Evolutionary conservation across 805 yeast species (phyloP).

Genomic region (Cyberlindnera sargentensis): DNA sequence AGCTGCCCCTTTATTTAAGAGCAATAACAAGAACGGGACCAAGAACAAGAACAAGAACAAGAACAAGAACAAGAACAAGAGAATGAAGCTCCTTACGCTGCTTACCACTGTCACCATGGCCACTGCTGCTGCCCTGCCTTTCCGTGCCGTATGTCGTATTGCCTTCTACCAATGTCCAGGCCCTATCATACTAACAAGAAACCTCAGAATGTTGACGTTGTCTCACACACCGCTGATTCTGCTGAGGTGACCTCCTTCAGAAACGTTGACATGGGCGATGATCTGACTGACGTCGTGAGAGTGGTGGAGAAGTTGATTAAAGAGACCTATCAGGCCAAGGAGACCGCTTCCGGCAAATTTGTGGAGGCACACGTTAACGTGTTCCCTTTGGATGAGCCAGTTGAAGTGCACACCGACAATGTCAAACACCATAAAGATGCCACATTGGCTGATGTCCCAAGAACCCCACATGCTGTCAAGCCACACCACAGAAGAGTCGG

Average conservation of each 20-base stretch:
- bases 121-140: slow-evolving; percentile 16
- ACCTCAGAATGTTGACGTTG: slow-evolving; percentile 13
- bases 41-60: not conserved
- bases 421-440: too few species aligned
- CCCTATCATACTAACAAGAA: not conserved
- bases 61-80: not conserved
- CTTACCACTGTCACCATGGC: slow-evolving; percentile 8
- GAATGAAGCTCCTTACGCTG: slow-evolving; percentile 18
- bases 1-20: not conserved
- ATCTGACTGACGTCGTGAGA: not conserved
- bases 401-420: too few species aligned
- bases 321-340: too few species aligned
- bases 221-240: slow-evolving; percentile 6
- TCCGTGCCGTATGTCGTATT: slow-evolving; percentile 18
- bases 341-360: too few species aligned
- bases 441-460: not conserved
- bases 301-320: too few species aligned
- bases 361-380: too few species aligned
- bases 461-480: not conserved
- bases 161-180: too few species aligned
- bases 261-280: slow-evolving; percentile 17
- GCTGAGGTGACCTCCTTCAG: slow-evolving; percentile 7
- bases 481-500: not conserved
- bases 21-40: not conserved
- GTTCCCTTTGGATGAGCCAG: too few species aligned